Conservation (phyloP, 164 flowering plant genomes). For the Magnolia officinalis region DNA sequence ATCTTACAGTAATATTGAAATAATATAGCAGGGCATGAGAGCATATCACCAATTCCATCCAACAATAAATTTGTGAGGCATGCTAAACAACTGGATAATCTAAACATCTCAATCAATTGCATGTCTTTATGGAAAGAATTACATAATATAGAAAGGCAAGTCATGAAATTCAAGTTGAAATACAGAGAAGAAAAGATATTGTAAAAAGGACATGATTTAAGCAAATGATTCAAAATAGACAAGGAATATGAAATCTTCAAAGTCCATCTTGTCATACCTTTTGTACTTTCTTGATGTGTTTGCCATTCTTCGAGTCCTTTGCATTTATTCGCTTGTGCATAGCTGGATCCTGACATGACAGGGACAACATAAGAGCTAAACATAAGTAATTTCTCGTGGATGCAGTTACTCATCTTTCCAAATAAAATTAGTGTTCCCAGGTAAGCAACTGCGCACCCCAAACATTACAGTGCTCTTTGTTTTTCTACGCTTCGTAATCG, state of each 20-base stretch:
- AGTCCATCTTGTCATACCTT: neutral
- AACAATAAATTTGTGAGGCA: no score
- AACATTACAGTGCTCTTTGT: conserved; percentile 91
- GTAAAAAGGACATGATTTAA: neutral
- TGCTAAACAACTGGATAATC: no score
- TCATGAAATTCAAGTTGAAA: no score
- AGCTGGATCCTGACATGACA: conserved; percentile 55
- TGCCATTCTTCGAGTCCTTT: conserved; percentile 46
- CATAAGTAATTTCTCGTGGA: neutral
- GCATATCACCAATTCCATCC: no score
- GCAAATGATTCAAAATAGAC: neutral
- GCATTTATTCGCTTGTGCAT: conserved; percentile 43
- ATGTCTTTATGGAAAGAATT: no score
- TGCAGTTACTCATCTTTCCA: neutral
- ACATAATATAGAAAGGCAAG: no score
- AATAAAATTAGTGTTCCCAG: neutral
- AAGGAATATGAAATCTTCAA: neutral
- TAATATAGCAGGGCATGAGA: no score
- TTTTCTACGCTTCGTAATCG: conserved; percentile 73
- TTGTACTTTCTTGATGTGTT: conserved; percentile 43
- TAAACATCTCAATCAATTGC: no score
- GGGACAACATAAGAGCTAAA: conserved; percentile 4
- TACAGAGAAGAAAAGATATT: neutral
- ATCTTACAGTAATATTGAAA: no score
- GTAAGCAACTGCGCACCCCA: conserved; percentile 49